phyloP scores from a whole-genome alignment of 2,329 filamentous ascomycete genomes.

The Pseudogymnoascus sp. region DNA sequence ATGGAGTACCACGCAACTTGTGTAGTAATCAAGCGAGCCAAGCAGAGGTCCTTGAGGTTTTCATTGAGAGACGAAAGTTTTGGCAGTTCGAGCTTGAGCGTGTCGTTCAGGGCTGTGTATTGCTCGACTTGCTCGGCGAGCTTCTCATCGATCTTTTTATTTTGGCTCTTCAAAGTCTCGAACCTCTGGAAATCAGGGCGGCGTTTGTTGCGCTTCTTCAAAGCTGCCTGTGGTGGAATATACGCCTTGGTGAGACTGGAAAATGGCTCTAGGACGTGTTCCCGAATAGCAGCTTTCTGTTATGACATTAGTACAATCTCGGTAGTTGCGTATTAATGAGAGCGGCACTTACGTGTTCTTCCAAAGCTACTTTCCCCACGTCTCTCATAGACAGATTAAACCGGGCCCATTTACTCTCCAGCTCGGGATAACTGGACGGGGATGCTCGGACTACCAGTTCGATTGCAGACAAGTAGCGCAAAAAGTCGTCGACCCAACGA shows the following conservation, averaged over 20 bases:
- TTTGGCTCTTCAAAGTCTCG: slow-evolving; percentile 68
- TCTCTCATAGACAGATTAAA: slow-evolving; percentile 85
- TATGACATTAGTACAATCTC: slow-evolving; percentile 17
- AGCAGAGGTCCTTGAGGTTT: slow-evolving; percentile 73
- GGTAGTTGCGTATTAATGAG: slow-evolving; percentile 13
- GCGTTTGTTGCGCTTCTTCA: slow-evolving; percentile 93
- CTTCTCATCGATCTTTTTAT: slow-evolving; percentile 83
- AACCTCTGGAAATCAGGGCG: slow-evolving; percentile 81
- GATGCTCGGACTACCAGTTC: slow-evolving; percentile 75
- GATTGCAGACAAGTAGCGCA: slow-evolving; percentile 73
- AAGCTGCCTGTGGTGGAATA: slow-evolving; percentile 76
- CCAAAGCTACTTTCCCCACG: slow-evolving; percentile 73
- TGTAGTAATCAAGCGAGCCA: slow-evolving; percentile 77
- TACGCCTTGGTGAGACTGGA: slow-evolving; percentile 72
- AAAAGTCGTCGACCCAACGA: slow-evolving; percentile 73
- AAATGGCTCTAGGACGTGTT: slow-evolving; percentile 80
- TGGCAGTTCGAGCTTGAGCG: slow-evolving; percentile 86
- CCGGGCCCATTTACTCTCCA: slow-evolving; percentile 90
- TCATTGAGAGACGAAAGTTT: slow-evolving; percentile 76
- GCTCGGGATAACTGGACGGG: slow-evolving; percentile 65
- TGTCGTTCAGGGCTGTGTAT: slow-evolving; percentile 79
- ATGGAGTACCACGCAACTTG: slow-evolving; percentile 77
- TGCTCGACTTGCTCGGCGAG: slow-evolving; percentile 78
- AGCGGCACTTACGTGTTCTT: slow-evolving; percentile 65
- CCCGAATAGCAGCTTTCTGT: slow-evolving; percentile 61